Conservation (phyloP, 2,329 filamentous ascomycete species). For the Colletotrichum eleusines region DNA sequence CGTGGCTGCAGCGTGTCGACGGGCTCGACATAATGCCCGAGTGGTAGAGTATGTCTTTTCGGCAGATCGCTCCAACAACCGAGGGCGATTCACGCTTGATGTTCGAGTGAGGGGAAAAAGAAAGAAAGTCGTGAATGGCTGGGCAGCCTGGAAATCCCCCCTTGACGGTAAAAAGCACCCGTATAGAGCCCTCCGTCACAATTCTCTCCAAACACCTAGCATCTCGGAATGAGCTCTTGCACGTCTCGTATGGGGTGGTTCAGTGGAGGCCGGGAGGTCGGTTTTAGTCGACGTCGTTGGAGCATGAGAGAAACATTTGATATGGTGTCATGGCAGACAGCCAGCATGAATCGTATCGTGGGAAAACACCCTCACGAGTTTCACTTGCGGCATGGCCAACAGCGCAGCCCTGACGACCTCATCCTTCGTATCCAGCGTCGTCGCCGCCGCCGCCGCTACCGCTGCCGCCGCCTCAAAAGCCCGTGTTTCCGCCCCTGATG, state of each 20-base stretch:
- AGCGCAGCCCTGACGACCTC: neutral
- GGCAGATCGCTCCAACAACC: neutral
- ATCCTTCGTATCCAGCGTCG: constrained; percentile 1
- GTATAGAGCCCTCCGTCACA: neutral
- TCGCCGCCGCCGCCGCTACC: neutral
- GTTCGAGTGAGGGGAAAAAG: neutral
- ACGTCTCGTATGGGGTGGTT: neutral
- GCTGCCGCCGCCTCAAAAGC: too few relatives aligned
- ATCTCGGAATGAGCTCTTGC: neutral
- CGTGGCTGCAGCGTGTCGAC: neutral
- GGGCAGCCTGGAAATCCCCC: neutral
- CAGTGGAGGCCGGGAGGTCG: neutral
- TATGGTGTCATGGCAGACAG: neutral
- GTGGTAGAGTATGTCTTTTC: neutral
- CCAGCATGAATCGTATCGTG: neutral
- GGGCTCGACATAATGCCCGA: neutral
- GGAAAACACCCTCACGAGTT: constrained; percentile 27
- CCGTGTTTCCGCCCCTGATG: neutral
- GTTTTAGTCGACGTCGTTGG: neutral
- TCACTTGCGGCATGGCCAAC: constrained; percentile 24
- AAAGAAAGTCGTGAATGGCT: neutral
- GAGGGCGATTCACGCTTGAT: neutral
- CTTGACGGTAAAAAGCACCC: neutral
- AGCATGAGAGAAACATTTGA: neutral
- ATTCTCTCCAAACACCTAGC: neutral